phyloP scores from a whole-genome alignment of 306 rosid genomes.

The Vigna reflexopilosa region DNA sequence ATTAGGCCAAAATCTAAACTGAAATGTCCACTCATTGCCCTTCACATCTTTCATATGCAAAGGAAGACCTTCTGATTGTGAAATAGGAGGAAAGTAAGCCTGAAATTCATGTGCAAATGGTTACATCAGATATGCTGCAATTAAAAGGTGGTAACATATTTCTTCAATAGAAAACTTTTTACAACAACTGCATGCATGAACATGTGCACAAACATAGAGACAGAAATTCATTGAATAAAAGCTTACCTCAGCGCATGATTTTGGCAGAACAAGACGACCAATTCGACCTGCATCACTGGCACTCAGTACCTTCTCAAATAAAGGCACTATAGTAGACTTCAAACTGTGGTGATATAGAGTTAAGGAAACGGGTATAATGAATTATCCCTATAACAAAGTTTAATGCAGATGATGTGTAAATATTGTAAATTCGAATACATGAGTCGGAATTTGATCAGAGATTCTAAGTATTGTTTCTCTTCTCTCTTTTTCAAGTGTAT shows the following conservation, averaged over 20 bases:
- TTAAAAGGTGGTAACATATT: constrained; percentile 25
- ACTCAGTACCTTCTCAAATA: constrained; percentile 94
- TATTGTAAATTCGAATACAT: neutral
- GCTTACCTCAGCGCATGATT: constrained; percentile 97
- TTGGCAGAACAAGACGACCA: constrained; percentile 97
- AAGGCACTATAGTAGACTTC: constrained; percentile 88
- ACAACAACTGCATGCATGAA: neutral
- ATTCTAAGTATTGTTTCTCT: neutral
- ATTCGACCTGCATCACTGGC: constrained; percentile 98
- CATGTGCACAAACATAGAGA: constrained; percentile 2
- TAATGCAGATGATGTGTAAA: constrained; percentile 25
- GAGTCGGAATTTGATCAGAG: neutral
- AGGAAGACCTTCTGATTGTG: constrained; percentile 93
- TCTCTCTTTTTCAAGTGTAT: neutral
- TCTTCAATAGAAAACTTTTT: neutral
- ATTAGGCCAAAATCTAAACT: constrained; percentile 99
- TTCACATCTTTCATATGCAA: constrained; percentile 80
- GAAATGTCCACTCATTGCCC: constrained; percentile 95
- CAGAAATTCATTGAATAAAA: neutral
- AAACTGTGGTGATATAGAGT: constrained; percentile 62
- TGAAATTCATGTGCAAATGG: constrained; percentile 50
- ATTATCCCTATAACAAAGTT: neutral
- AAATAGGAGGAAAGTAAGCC: constrained; percentile 88
- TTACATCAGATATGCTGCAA: constrained; percentile 20
- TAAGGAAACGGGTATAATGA: constrained; percentile 53